Evolutionary conservation across 2,329 filamentous ascomycete species (phyloP).

Genomic region (Dothidotthia symphoricarpi): DNA sequence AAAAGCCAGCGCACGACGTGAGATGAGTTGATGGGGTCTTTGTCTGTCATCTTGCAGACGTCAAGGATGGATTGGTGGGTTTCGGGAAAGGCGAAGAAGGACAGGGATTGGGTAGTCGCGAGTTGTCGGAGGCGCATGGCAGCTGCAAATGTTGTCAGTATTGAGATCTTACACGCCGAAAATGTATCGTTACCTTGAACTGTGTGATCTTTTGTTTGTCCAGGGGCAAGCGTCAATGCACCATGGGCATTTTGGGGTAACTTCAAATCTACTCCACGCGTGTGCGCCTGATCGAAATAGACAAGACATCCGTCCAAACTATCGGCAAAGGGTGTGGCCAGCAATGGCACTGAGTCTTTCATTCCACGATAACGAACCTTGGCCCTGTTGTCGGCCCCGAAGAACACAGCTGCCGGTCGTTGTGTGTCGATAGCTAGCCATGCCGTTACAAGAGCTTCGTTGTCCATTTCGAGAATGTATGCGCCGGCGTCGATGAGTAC

Average conservation of each 20-base stretch:
- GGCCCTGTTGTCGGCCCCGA: constrained; percentile 49
- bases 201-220: constrained; percentile 60
- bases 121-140: constrained; percentile 66
- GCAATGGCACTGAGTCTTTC: constrained; percentile 43
- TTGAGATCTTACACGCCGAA: too few species aligned
- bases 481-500: constrained; percentile 66
- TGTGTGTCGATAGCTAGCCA: constrained; percentile 52
- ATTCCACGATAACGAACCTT: constrained; percentile 46
- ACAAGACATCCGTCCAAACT: constrained; percentile 55
- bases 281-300: constrained; percentile 62
- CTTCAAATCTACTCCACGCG: constrained; percentile 60
- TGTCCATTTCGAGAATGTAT: constrained; percentile 62
- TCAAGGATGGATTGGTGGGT: constrained; percentile 61
- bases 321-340: constrained; percentile 56
- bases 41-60: neutral
- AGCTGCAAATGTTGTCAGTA: constrained; percentile 35
- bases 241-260: constrained; percentile 50
- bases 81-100: constrained; percentile 57
- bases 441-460: constrained; percentile 47
- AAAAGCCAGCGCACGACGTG: constrained; percentile 62
- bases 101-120: constrained; percentile 55
- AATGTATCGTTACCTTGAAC: constrained; percentile 48
- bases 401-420: constrained; percentile 55
- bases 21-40: constrained; percentile 43
- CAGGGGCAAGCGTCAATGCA: constrained; percentile 57